Evolutionary conservation across 768 basidiomycete genomes (phyloP), one percentile per base, ranked within the genome.

Genomic region (Mrakia frigida): DNA sequence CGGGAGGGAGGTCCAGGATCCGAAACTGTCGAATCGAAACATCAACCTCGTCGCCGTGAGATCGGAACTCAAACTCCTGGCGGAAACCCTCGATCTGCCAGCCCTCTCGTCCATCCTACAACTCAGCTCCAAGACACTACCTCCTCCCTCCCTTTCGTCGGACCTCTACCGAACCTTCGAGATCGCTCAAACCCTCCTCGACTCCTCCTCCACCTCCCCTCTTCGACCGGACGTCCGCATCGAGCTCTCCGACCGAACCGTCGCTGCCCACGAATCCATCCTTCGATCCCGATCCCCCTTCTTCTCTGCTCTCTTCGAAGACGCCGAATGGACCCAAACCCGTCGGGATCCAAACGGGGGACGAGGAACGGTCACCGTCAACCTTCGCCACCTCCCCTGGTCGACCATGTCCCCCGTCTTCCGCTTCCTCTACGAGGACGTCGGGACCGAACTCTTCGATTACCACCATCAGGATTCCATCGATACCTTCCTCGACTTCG

Each of bases 211-310:
- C 16, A 23, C 43, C 23, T 28, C 56, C 21, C 73, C 73, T 18
- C 67, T 78, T 21, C 56, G 68, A 18, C 53, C 73, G 1, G 93
- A 98, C 79, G 89, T 94, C 23, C 83, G 92, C 14, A 82, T 99
- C 10, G 85, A 87, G 56, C 85, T 98, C 10, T 86, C 86, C 0
- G 93, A 97, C 79, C 84, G 85, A 70, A 85, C 88, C 2, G 87
- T 97, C 11, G 68, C 70, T 0, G 88, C 87, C 2, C 90, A 96
- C 81, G 93, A 94, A 0, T 82, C 85, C 14, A 82, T 98, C 25
- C 86, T 99, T n/a, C 87, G 93, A 16, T 88, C 93, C 0, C 88
- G 95, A 1, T 94, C 91, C 33, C 87, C 88, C 3, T 91, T 97
- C 80, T 98, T 99, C 81, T 85, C 88, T 14, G 88, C 88, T 43